Base-by-base conservation (phyloP, 2,329 filamentous ascomycete species). In the Lachnellula hyalina region DNA sequence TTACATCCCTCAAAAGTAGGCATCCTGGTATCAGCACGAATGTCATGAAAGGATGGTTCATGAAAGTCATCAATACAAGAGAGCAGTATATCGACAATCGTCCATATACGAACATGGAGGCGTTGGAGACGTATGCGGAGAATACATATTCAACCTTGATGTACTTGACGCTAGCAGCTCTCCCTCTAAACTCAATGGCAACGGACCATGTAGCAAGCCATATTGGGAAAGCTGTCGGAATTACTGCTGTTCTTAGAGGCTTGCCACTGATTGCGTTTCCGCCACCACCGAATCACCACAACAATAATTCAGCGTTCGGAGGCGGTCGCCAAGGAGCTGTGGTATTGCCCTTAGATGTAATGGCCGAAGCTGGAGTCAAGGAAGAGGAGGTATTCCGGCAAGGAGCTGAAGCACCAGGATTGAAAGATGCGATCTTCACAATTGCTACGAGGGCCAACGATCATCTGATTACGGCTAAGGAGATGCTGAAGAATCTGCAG, bases 371-470 rank as follows among this genome's bases (percentile, higher is more conserved):
- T 5, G 86, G 86, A 1, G 80, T 97, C 0, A 84, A 84, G 51
- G 93, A 97, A 69, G 94, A 99, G 69, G 89, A 96, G 44, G 86
- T 99, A 0, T 89, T 96, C 56, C 82, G 93, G 8, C 79, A 85
- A 42, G 93, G 92, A 0, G 84, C 87, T 0, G 74, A 82, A n/a
- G 93, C 93, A 0, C 77, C 83, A 0, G 92, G 92, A 0, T 77
- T 97, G 17, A 85, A 88, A 57, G 93, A 99, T 71, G 93, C 92
- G 3, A 84, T 97, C 0, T 99, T 97, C 72, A 81, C 84, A 4
- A 90, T 99, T 14, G 94, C 94, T 0, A 99, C 94, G 0, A 83
- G 93, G 38, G 94, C 94, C 6, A 95, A 95, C 67, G 94, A 99
- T 69, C 94, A 99, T 72, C 77, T 99, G 35, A 96, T 96, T 63